phyloP scores from a whole-genome alignment of 2,329 filamentous ascomycete genomes.

The Ascochyta pisi region DNA sequence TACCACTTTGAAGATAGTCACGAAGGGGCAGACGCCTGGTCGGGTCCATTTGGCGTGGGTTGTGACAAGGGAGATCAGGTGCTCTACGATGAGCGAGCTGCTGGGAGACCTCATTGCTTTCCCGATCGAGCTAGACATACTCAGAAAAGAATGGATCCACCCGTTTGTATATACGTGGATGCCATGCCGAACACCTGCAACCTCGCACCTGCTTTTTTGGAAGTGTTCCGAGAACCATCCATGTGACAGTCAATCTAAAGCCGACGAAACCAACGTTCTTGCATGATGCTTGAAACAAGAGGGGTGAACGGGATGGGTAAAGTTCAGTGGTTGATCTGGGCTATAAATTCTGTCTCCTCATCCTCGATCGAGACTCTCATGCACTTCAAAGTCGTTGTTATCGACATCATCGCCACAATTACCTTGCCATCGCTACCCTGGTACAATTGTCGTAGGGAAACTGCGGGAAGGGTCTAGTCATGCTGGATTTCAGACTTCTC shows the following conservation, averaged over 20 bases:
- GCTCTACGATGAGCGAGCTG: not conserved
- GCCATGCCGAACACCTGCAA: conserved; percentile 1
- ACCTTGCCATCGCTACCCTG: no score
- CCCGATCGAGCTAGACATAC: not conserved
- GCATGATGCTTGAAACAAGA: not conserved
- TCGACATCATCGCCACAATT: no score
- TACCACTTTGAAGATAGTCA: not conserved
- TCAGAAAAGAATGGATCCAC: not conserved
- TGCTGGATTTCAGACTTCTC: conserved; percentile 11
- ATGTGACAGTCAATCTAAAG: conserved; percentile 5
- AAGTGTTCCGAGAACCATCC: not conserved
- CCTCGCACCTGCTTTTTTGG: conserved; percentile 6
- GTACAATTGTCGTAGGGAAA: not conserved
- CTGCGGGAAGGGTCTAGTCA: not conserved
- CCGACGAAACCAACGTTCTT: not conserved
- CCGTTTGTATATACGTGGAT: not conserved
- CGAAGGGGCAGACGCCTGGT: not conserved
- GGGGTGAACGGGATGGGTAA: not conserved
- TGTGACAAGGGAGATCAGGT: not conserved
- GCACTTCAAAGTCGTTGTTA: no score
- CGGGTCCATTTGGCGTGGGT: not conserved
- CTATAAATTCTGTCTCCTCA: no score
- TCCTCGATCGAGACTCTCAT: no score
- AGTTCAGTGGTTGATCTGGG: not conserved
- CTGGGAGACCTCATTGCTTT: not conserved